Percentiles rank a stretch among this genome's conserved stretches.
These are phyloP conservation scores for Wallacemonas sp. DNA, from an alignment of 208 protist species.

Conservation along the genomic window DNA sequence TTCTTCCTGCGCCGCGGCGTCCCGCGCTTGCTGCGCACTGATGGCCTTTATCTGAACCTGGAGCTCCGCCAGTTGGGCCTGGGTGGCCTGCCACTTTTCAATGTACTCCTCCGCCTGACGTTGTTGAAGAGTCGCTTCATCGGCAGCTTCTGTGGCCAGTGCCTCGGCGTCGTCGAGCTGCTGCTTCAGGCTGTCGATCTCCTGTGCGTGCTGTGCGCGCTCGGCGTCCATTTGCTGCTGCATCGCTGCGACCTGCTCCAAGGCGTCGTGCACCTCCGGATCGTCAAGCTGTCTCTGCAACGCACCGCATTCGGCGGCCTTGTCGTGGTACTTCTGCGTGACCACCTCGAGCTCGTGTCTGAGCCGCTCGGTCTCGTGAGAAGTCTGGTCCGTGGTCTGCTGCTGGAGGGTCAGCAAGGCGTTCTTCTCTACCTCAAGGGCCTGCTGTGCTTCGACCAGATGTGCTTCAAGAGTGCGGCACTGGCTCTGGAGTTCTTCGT, in stretches of 20 bases:
- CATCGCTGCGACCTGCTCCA: slow-evolving; percentile 13
- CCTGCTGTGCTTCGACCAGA: slow-evolving; percentile 13
- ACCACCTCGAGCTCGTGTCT: slow-evolving; percentile 3
- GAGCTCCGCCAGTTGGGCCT: not conserved
- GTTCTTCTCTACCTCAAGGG: slow-evolving; percentile 10
- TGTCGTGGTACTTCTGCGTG: not conserved
- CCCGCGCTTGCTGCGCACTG: not conserved
- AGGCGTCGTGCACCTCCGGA: too few relatives aligned
- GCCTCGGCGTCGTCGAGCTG: not conserved
- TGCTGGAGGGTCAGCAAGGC: not conserved
- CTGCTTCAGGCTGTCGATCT: not conserved
- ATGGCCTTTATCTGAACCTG: not conserved
- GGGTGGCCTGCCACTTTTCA: not conserved
- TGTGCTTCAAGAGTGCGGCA: not conserved
- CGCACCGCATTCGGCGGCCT: not conserved
- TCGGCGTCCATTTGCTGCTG: slow-evolving; percentile 15
- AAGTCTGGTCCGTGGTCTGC: not conserved
- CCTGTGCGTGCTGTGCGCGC: not conserved
- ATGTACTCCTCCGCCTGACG: slow-evolving; percentile 3
- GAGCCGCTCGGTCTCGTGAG: not conserved
- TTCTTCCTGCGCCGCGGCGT: slow-evolving; percentile 12
- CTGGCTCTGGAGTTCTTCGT: not conserved
- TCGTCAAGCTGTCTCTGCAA: not conserved
- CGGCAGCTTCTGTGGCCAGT: not conserved
- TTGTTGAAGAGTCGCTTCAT: slow-evolving; percentile 7